A percentile compares a stretch with the other conserved stretches of the same genome.
Evolutionary conservation across 768 basidiomycete species (phyloP).

Genomic region (Phanerochaete carnosa): DNA sequence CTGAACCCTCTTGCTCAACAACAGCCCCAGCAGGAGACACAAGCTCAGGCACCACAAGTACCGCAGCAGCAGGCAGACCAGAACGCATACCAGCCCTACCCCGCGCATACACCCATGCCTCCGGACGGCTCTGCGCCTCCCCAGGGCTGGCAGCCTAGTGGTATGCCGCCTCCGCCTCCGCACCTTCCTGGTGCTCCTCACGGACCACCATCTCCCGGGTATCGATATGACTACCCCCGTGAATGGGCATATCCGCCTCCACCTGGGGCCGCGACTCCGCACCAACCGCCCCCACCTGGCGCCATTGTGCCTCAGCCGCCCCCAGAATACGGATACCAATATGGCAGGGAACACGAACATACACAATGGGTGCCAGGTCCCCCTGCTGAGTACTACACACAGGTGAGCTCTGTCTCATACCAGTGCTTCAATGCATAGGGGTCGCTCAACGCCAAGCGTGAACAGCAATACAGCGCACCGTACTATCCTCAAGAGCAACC

Average conservation of each 20-base stretch:
- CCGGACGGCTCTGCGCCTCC: slow-evolving; percentile 47
- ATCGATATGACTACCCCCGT: slow-evolving; percentile 31
- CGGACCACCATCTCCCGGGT: slow-evolving; percentile 36
- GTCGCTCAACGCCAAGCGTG: neutral
- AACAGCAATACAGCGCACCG: neutral
- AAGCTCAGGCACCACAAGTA: neutral
- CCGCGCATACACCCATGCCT: slow-evolving; percentile 38
- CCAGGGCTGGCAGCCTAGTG: slow-evolving; percentile 64
- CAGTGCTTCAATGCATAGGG: neutral
- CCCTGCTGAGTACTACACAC: slow-evolving; percentile 54
- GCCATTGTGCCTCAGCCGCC: slow-evolving; percentile 29
- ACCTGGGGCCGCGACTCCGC: slow-evolving; percentile 42
- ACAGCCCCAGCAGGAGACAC: slow-evolving; percentile 3
- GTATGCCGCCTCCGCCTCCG: slow-evolving; percentile 64
- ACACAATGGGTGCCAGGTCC: slow-evolving; percentile 39
- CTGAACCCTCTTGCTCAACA: slow-evolving; percentile 3
- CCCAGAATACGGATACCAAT: slow-evolving; percentile 55
- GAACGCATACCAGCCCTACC: slow-evolving; percentile 25
- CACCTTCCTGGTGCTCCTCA: slow-evolving; percentile 37
- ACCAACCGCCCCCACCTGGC: neutral
- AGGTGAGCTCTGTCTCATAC: slow-evolving; percentile 35
- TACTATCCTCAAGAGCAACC: slow-evolving; percentile 12
- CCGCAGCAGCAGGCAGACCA: neutral
- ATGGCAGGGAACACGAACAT: slow-evolving; percentile 58
- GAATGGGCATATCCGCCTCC: slow-evolving; percentile 44